These are phyloP conservation scores for Rhodotorula glutinis DNA, from an alignment of 1,284 basidiomycete species.

Conservation along the genomic window DNA sequence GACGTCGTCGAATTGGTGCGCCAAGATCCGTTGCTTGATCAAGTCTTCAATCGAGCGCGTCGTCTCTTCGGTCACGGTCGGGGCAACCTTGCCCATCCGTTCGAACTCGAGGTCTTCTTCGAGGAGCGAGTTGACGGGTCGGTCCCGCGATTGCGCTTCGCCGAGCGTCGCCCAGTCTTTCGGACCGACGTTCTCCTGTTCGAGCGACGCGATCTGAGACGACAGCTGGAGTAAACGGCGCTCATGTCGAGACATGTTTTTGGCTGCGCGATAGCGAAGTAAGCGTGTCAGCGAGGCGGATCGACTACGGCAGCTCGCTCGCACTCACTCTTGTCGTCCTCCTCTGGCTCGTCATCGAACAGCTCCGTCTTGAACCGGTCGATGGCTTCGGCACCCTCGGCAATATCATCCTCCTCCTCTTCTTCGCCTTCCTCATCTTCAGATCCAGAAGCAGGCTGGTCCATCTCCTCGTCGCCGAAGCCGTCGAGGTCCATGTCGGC, in stretches of 20 bases:
- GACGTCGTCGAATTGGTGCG: constrained; percentile 85
- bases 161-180: constrained; percentile 91
- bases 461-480: constrained; percentile 37
- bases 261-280: constrained; percentile 25
- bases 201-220: constrained; percentile 56
- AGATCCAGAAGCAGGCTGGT: background rate
- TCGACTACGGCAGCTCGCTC: no score
- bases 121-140: constrained; percentile 87
- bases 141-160: constrained; percentile 74
- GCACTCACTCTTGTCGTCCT: constrained; percentile 38
- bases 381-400: constrained; percentile 48
- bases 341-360: constrained; percentile 55
- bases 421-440: constrained; percentile 33
- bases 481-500: constrained; percentile 34
- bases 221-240: constrained; percentile 54
- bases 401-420: constrained; percentile 41
- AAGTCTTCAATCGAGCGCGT: constrained; percentile 80
- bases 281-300: background rate
- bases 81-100: constrained; percentile 75
- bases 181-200: constrained; percentile 56
- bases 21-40: constrained; percentile 86
- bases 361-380: constrained; percentile 55
- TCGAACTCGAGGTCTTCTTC: constrained; percentile 97
- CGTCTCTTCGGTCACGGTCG: constrained; percentile 83
- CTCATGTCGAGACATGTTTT: constrained; percentile 54